Evolutionary conservation across 139 green algal species (phyloP).

Genomic region (Picochlorum sp.): DNA sequence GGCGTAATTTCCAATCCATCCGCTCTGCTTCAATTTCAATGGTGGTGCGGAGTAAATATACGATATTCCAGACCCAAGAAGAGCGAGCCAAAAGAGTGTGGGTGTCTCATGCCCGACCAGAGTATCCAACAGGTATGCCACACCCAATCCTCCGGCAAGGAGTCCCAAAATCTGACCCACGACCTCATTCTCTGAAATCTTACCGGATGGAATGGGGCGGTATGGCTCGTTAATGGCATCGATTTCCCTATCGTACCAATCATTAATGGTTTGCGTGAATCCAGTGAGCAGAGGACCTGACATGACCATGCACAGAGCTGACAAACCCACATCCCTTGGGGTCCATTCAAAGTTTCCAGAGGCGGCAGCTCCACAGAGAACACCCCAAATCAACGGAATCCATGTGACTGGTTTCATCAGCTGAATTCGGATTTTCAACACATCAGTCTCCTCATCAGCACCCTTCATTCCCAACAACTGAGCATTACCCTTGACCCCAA

Average conservation of each 20-base stretch:
- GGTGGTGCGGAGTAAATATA: constrained; percentile 99
- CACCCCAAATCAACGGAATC: constrained; percentile 97
- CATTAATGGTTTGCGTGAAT: constrained; percentile 99
- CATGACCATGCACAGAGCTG: constrained; percentile 87
- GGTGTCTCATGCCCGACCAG: constrained; percentile 64
- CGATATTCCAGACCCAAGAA: constrained; percentile 91
- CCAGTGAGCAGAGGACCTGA: constrained; percentile 91
- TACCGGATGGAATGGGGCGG: constrained; percentile 92
- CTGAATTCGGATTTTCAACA: constrained; percentile 96
- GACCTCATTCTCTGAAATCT: constrained; percentile 76
- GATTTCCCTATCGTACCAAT: constrained; percentile 97
- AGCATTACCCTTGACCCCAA: constrained; percentile 31
- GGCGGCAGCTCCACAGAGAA: constrained; percentile 91
- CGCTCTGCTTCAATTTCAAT: constrained; percentile 95
- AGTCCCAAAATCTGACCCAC: constrained; percentile 80
- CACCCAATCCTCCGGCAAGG: constrained; percentile 71
- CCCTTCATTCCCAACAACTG: constrained; percentile 89
- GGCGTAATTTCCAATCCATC: constrained; percentile 93
- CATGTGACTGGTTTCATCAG: constrained; percentile 99
- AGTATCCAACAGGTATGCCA: constrained; percentile 71
- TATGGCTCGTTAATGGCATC: constrained; percentile 99
- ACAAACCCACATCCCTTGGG: constrained; percentile 57
- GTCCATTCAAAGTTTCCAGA: constrained; percentile 91
- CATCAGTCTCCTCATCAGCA: constrained; percentile 64
- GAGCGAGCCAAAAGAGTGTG: constrained; percentile 61